Conservation (phyloP, 2,329 filamentous ascomycete genomes). For the Penicillium sp. region DNA sequence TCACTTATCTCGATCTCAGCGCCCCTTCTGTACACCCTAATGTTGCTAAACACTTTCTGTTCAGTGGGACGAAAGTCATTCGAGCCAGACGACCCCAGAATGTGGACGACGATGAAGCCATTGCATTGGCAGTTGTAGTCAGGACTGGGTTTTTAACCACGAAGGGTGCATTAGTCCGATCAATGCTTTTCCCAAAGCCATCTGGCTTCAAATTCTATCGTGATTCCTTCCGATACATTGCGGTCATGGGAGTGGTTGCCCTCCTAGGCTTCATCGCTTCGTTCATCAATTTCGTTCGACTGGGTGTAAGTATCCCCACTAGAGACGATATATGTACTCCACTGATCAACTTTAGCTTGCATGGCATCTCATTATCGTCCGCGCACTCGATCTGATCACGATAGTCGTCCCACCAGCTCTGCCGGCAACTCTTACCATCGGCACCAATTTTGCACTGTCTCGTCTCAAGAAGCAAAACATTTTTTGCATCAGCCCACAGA, state of each 20-base stretch:
- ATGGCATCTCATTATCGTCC: slow-evolving; percentile 86
- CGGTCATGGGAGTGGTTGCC: slow-evolving; percentile 88
- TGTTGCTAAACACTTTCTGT: slow-evolving; percentile 83
- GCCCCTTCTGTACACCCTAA: slow-evolving; percentile 79
- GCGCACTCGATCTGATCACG: slow-evolving; percentile 90
- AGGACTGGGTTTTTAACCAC: slow-evolving; percentile 97
- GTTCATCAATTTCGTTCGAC: slow-evolving; percentile 84
- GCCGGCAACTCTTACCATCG: slow-evolving; percentile 91
- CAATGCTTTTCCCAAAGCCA: slow-evolving; percentile 97
- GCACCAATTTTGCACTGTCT: slow-evolving; percentile 87
- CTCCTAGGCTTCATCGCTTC: slow-evolving; percentile 83
- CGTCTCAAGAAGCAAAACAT: slow-evolving; percentile 85
- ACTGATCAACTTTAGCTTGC: slow-evolving; percentile 51
- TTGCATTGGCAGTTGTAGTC: slow-evolving; percentile 85
- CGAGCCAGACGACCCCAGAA: slow-evolving; percentile 84
- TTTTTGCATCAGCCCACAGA: slow-evolving; percentile 95
- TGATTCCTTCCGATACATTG: slow-evolving; percentile 96
- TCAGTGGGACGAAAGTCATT: slow-evolving; percentile 92
- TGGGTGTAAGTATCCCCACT: slow-evolving; percentile 49
- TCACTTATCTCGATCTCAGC: slow-evolving; percentile 70
- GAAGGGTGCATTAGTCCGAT: slow-evolving; percentile 89
- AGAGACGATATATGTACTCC: not conserved
- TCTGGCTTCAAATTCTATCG: slow-evolving; percentile 98
- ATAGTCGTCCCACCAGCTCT: slow-evolving; percentile 95
- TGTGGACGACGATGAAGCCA: slow-evolving; percentile 77